These are phyloP conservation scores for Cystofilobasidium ferigula DNA, from an alignment of 768 basidiomycete species.

Conservation along the genomic window DNA sequence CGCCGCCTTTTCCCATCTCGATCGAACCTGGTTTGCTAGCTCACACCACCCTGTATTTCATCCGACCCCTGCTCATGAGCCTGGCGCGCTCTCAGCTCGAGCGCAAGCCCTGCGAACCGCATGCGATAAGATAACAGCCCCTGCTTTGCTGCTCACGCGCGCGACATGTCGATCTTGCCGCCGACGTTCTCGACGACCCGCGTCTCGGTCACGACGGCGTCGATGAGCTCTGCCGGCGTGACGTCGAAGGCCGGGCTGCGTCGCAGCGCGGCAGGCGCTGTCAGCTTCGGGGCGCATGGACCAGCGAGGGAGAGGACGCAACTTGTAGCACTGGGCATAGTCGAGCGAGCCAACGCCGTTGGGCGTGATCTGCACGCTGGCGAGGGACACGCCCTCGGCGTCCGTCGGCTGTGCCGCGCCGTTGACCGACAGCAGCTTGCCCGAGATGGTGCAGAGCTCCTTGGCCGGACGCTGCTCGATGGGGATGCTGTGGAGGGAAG, in stretches of 20 bases:
- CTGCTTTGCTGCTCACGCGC: not conserved
- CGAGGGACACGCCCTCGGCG: constrained; percentile 49
- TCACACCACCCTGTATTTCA: too few species aligned
- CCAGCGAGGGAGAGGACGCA: not conserved
- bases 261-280: constrained; percentile 45
- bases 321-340: constrained; percentile 34
- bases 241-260: constrained; percentile 97
- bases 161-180: constrained; percentile 24
- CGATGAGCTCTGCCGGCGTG: constrained; percentile 83
- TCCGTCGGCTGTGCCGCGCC: constrained; percentile 32
- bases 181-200: constrained; percentile 63
- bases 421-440: constrained; percentile 54
- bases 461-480: constrained; percentile 83
- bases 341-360: constrained; percentile 37
- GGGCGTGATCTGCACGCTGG: constrained; percentile 76
- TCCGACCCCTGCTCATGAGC: too few species aligned
- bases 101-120: too few species aligned
- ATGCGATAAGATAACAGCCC: too few species aligned
- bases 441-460: constrained; percentile 81
- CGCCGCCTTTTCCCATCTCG: too few species aligned
- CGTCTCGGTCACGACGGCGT: constrained; percentile 90
- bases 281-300: constrained; percentile 37
- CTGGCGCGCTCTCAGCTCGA: too few species aligned
- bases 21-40: too few species aligned
- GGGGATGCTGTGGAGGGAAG: constrained; percentile 50